A percentile compares a stretch with the other conserved stretches of the same genome.
phyloP scores from a whole-genome alignment of 345 rosid species.

The Ailanthus altissimus region DNA sequence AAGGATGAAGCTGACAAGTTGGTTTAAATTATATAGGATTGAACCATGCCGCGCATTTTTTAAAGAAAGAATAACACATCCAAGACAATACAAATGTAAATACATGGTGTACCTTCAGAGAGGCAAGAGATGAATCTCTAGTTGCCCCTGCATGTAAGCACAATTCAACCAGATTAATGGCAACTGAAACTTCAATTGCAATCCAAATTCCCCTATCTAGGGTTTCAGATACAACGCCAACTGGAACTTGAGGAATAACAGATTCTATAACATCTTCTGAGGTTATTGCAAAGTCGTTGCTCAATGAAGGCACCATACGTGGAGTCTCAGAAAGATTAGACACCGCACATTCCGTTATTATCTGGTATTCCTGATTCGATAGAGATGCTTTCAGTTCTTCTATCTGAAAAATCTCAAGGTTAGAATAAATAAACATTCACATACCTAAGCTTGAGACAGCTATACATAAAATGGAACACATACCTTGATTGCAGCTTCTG shows the following conservation, averaged over 20 bases:
- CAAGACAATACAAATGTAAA: background rate
- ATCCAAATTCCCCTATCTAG: slow-evolving; percentile 56
- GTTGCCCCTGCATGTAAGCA: slow-evolving; percentile 68
- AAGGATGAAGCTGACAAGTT: background rate
- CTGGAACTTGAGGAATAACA: slow-evolving; percentile 44
- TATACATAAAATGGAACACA: slow-evolving; percentile 24
- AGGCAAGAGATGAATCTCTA: slow-evolving; percentile 75
- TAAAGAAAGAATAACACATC: background rate
- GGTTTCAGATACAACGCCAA: slow-evolving; percentile 33
- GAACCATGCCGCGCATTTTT: background rate
- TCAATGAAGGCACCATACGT: slow-evolving; percentile 58
- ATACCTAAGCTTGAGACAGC: slow-evolving; percentile 2
- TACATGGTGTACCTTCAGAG: slow-evolving; percentile 58
- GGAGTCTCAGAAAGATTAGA: slow-evolving; percentile 87
- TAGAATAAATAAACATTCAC: slow-evolving; percentile 20
- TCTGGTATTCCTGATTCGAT: slow-evolving; percentile 82
- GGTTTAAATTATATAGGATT: background rate
- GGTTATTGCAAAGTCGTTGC: slow-evolving; percentile 40
- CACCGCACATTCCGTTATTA: slow-evolving; percentile 82
- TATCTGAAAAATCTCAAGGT: slow-evolving; percentile 55
- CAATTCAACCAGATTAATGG: slow-evolving; percentile 73
- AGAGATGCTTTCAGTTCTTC: slow-evolving; percentile 79
- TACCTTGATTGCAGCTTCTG: slow-evolving; percentile 75
- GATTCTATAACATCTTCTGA: slow-evolving; percentile 46
- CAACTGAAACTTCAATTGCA: slow-evolving; percentile 67